These are phyloP conservation scores for Candolleomyces aberdarensis DNA, from an alignment of 768 basidiomycete genomes.

Conservation along the genomic window DNA sequence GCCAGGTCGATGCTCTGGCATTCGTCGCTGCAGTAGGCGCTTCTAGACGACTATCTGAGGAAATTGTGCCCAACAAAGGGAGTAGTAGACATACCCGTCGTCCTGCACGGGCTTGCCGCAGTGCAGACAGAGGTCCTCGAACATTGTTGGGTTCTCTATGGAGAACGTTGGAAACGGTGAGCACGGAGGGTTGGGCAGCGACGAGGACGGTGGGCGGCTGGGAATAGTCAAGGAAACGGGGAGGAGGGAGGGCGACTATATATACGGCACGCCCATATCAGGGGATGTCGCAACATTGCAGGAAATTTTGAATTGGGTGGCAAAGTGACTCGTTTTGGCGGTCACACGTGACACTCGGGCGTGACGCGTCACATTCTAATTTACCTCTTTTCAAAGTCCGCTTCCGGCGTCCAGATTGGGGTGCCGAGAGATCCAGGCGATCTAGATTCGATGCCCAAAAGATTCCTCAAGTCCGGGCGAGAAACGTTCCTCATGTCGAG, in stretches of 20 bases:
- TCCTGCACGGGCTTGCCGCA: constrained; percentile 65
- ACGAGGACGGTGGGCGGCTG: constrained; percentile 9
- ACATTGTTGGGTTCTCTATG: constrained; percentile 42
- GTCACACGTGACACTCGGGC: background rate
- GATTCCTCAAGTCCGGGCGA: background rate
- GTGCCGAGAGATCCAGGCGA: too few relatives aligned
- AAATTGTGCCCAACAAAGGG: constrained; percentile 6
- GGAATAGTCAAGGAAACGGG: constrained; percentile 1
- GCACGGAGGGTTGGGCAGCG: background rate
- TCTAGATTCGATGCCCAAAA: too few relatives aligned
- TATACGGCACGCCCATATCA: constrained; percentile 29
- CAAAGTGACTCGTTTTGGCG: constrained; percentile 24
- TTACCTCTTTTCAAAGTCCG: background rate
- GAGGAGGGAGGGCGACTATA: constrained; percentile 22
- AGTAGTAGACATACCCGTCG: constrained; percentile 47
- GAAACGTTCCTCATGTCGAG: background rate
- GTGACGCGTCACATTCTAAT: constrained; percentile 3
- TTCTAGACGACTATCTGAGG: constrained; percentile 34
- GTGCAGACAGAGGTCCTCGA: constrained; percentile 74
- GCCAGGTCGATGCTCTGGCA: constrained; percentile 62
- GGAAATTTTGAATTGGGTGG: constrained; percentile 32
- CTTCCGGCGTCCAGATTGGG: background rate
- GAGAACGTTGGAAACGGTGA: constrained; percentile 9
- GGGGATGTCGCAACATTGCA: constrained; percentile 39
- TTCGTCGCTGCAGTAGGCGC: constrained; percentile 68